phyloP scores from a whole-genome alignment of 176 grass and related monocot genomes.

The Typha latifolia region DNA sequence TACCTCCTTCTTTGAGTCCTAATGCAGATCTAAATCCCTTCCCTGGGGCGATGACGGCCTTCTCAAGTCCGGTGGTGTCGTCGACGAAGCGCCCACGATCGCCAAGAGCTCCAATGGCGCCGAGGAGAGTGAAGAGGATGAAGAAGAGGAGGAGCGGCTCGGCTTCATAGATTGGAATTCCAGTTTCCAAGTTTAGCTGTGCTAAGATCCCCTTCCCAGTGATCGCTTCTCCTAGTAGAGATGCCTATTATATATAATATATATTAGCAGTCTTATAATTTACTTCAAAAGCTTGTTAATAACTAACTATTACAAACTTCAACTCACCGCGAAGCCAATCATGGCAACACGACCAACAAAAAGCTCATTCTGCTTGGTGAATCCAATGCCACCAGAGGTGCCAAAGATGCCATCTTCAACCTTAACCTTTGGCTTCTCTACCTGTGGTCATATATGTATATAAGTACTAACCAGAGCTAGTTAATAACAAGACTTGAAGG shows the following conservation, averaged over 20 bases:
- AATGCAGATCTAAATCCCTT: conserved; percentile 73
- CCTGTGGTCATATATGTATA: background rate
- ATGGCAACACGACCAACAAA: conserved; percentile 96
- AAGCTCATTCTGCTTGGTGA: conserved; percentile 99
- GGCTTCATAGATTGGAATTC: conserved; percentile 96
- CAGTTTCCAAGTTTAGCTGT: conserved; percentile 91
- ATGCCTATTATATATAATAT: conserved; percentile 32
- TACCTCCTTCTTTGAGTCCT: conserved; percentile 85
- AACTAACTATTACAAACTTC: background rate
- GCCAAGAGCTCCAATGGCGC: conserved; percentile 91
- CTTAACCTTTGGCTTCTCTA: conserved; percentile 30
- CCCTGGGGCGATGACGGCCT: conserved; percentile 76
- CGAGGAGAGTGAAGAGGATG: conserved; percentile 99
- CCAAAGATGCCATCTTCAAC: conserved; percentile 92
- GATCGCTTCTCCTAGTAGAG: conserved; percentile 90
- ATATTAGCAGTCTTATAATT: background rate
- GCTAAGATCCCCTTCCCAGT: conserved; percentile 92
- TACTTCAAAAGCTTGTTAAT: background rate
- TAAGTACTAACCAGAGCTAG: background rate
- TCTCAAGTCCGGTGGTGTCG: conserved; percentile 58
- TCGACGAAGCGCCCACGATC: conserved; percentile 84
- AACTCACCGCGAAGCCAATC: conserved; percentile 95
- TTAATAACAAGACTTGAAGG: background rate
- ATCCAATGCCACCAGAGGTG: conserved; percentile 93
- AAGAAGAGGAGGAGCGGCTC: conserved; percentile 99